Evolutionary conservation across 441 rosid genomes (phyloP), one percentile per base, ranked within the genome.

Genomic region (Jatropha multifida): DNA sequence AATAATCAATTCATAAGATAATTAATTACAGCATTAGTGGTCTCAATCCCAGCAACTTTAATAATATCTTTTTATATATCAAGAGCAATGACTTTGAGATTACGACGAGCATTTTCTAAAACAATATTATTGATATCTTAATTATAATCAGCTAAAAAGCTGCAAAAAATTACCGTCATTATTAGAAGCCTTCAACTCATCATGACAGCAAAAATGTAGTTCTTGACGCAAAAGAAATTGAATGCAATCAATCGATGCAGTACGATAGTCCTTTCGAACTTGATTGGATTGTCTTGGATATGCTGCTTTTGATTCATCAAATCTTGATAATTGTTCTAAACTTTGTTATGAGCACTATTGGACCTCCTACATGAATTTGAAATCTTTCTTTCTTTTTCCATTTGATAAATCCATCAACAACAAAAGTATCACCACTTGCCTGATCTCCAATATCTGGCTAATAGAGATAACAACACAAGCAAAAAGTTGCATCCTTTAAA

Each of bases 381-480:
- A 64, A 65, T 41, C 23, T 37, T 10, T 72, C 52, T 14, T 46
- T 41, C 13, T 38, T 64, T 1, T 77, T 71, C 23, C 66, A 71
- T 41, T 55, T 41, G 11, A 0, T 62, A 71, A 77, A 71, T 4
- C 66, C 51, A 0, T 38, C 51, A 63, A 2, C 9, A 38, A 63
- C 23, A 32, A 46, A 0, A 9, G 14, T 11, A 52, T 46, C 38
- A 32, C 58, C 12, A 42, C 15, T 41, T 26, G 14, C n/a, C 48
- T 68, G 10, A 12, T 68, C 46, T 46, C 40, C 2, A 4, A 48
- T 48, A 5, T 23, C 0, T 4, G 0, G 4, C 20, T 5, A 46
- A 3, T n/a, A 18, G 3, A 77, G 38, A 59, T 65, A 58, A 51
- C 62, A 78, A 67, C 73, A 65, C 20, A 69, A 69, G 8, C n/a